phyloP scores from a whole-genome alignment of 1,284 basidiomycete genomes.

The Moniliella sp. region DNA sequence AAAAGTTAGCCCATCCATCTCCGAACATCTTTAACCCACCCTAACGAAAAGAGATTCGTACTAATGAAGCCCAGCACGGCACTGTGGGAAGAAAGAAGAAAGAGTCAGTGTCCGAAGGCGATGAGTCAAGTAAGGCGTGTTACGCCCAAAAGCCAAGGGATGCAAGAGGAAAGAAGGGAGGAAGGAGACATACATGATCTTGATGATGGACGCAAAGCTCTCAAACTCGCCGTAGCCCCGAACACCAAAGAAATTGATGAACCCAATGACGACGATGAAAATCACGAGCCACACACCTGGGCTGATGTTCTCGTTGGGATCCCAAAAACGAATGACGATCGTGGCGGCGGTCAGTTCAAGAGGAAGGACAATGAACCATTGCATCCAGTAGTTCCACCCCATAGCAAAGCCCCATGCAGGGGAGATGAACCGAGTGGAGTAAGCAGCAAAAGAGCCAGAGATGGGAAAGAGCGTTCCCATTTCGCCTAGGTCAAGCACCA shows the following conservation, averaged over 20 bases:
- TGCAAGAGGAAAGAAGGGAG: constrained; percentile 26
- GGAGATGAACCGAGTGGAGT: constrained; percentile 58
- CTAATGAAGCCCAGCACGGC: constrained; percentile 35
- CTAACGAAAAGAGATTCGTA: constrained; percentile 37
- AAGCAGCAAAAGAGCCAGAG: constrained; percentile 51
- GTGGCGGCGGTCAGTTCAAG: constrained; percentile 56
- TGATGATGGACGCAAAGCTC: constrained; percentile 37
- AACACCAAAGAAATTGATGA: constrained; percentile 52
- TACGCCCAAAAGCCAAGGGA: constrained; percentile 18
- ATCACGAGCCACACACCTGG: constrained; percentile 56
- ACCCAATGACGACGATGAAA: constrained; percentile 48
- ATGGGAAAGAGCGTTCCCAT: constrained; percentile 41
- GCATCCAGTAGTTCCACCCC: constrained; percentile 45
- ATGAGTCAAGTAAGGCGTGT: too few species aligned
- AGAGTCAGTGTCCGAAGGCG: constrained; percentile 24
- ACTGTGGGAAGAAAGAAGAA: too few species aligned
- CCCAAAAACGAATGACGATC: constrained; percentile 55
- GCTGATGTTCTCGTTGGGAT: constrained; percentile 37
- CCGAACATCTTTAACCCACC: too few species aligned
- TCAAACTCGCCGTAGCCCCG: constrained; percentile 26
- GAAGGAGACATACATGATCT: constrained; percentile 23
- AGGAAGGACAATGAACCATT: constrained; percentile 42
- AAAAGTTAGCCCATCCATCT: too few species aligned
- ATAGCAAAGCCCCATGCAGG: constrained; percentile 46
- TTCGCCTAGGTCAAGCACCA: too few species aligned